Evolutionary conservation across 2,329 filamentous ascomycete species (phyloP).

Genomic region (Xylaria polymorpha): DNA sequence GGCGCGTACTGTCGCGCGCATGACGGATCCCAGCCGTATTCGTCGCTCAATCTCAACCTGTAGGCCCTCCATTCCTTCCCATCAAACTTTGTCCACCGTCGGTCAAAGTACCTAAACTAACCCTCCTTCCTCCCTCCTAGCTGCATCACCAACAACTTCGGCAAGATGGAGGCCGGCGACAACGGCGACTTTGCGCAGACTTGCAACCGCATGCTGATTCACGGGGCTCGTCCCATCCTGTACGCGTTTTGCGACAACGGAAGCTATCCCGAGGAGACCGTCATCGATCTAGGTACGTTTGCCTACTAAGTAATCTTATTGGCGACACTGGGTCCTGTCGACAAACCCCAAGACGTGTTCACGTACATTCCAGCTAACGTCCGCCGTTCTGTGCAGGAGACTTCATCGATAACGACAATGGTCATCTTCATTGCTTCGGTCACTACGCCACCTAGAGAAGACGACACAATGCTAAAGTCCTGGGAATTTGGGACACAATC

Average conservation of each 20-base stretch:
- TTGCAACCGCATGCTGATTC: constrained; percentile 27
- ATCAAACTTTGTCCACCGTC: not conserved
- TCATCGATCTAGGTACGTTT: constrained; percentile 23
- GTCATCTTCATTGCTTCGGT: constrained; percentile 32
- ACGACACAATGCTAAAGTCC: not conserved
- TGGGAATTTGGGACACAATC: not conserved
- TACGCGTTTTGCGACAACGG: constrained; percentile 22
- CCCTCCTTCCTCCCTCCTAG: constrained; percentile 2
- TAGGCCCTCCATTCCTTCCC: constrained; percentile 16
- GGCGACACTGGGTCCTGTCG: not conserved
- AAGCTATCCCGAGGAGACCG: constrained; percentile 6
- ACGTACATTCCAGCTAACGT: constrained; percentile 3
- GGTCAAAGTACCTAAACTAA: not conserved
- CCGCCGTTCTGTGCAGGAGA: constrained; percentile 6
- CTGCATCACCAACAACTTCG: constrained; percentile 34
- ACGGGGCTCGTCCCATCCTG: constrained; percentile 17
- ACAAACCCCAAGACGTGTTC: not conserved
- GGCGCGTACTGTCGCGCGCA: constrained; percentile 4
- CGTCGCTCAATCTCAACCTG: constrained; percentile 30
- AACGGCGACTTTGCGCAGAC: constrained; percentile 27
- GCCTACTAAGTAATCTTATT: no score
- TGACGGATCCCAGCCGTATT: constrained; percentile 9
- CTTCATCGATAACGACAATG: constrained; percentile 32
- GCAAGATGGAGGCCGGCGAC: constrained; percentile 21
- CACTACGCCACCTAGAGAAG: constrained; percentile 15